Evolutionary conservation across 352 stramenopile species (phyloP), one percentile per base, ranked within the genome.

Genomic region (Pythium volutum): DNA sequence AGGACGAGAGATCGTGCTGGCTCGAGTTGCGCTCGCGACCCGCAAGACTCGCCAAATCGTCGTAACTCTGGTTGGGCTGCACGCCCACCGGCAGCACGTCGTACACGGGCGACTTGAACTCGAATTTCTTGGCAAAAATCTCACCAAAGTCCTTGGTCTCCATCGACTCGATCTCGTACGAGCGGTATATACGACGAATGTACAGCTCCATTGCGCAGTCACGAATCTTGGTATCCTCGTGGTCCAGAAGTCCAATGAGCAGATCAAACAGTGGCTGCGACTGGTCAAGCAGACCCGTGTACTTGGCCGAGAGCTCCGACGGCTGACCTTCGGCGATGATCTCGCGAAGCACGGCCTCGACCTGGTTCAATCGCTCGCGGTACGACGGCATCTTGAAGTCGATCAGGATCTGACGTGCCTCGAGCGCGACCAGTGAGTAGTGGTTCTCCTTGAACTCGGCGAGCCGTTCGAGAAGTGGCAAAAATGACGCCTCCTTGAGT

Each of bases 341-440:
- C 54, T 81, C 65, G 41, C 76, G 81, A 27, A 95, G 72, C 33
- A 93, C 72, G 8, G 71, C 73, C 66, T 94, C 84, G 27, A 94
- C 85, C 41, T 93, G 84, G 23, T 71, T 76, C 31, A 97, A 65
- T 9, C 95, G 88, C 61, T 98, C 89, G 34, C 94, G 79, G 70
- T 98, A 96, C 55, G 91, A 98, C 34, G 97, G 96, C 79, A 98
- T 98, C 71, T 97, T 98, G 73, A 97, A 91, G 70, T 98, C 84
- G 50, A 99, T 96, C 10, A 99, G 76, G 38, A 99, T 78, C 69
- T 98, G 97, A 60, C 96, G 86, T 25, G 96, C 97, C 67, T 97
- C 83, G 54, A 99, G 79, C 11, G 97, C 92, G 39, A 99, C 79
- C 14, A 94, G 70, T 47, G 92, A 97, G 79, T 98, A 98, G 65